Evolutionary conservation across 768 basidiomycete species (phyloP).

Genomic region (Kwoniella sp.): DNA sequence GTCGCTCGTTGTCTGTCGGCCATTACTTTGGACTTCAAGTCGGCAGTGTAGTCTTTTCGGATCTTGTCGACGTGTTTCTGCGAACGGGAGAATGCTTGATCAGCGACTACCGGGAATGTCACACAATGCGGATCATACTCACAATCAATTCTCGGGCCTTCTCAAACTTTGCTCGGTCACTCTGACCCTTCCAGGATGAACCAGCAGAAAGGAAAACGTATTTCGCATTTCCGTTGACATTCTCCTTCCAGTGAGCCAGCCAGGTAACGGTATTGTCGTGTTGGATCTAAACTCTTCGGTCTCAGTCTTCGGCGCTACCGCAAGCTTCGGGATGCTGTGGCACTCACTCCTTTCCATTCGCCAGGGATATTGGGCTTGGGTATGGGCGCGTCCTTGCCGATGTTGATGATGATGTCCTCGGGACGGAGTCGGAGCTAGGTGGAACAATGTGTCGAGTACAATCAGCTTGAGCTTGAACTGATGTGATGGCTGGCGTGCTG

Average conservation of each 20-base stretch:
- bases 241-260: constrained; percentile 99
- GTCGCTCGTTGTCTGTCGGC: constrained; percentile 95
- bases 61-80: constrained; percentile 90
- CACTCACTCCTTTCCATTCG: constrained; percentile 77
- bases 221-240: constrained; percentile 91
- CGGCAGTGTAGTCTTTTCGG: constrained; percentile 79
- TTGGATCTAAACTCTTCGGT: constrained; percentile 35
- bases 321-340: no score
- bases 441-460: not conserved
- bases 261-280: constrained; percentile 98
- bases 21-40: constrained; percentile 88
- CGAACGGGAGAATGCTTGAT: not conserved
- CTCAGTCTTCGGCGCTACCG: not conserved
- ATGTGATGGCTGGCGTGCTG: not conserved
- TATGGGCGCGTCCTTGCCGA: constrained; percentile 71
- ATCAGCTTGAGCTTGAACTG: not conserved
- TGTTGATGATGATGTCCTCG: constrained; percentile 95
- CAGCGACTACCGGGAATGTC: not conserved
- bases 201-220: constrained; percentile 99
- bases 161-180: constrained; percentile 96
- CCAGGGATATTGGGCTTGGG: constrained; percentile 92
- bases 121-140: constrained; percentile 19
- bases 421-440: constrained; percentile 79
- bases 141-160: constrained; percentile 97
- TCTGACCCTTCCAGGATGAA: constrained; percentile 95